phyloP scores from a whole-genome alignment of 164 flowering plant genomes.

The Magnolia changhungtana region DNA sequence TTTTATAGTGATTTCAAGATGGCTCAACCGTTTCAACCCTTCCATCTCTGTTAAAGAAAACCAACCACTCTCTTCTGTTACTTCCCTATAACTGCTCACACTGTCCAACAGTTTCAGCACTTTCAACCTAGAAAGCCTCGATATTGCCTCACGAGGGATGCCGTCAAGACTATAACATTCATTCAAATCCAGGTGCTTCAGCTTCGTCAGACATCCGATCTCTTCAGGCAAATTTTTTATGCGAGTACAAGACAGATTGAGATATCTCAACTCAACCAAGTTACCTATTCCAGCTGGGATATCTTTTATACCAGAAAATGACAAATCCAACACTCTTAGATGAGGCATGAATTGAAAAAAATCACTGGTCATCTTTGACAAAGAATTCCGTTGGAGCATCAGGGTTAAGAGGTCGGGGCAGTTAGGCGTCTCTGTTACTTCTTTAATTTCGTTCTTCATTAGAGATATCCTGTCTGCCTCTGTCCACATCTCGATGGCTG shows the following conservation, averaged over 20 bases:
- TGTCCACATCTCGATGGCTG: conserved; percentile 7
- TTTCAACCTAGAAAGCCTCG: no score
- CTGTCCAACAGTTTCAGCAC: no score
- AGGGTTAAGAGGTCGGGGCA: conserved; percentile 21
- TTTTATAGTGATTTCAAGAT: no score
- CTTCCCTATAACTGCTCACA: no score
- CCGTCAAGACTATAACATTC: no score
- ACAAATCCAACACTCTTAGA: conserved; percentile 18
- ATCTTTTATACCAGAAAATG: conserved; percentile 4
- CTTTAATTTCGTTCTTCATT: conserved; percentile 4
- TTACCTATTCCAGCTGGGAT: conserved; percentile 5
- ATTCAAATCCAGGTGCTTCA: no score
- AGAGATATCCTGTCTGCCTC: conserved; percentile 12
- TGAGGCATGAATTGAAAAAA: conserved; percentile 15
- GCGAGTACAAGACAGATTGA: conserved; percentile 3
- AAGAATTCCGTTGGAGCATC: conserved; percentile 8
- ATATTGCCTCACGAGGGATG: no score
- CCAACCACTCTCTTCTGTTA: no score
- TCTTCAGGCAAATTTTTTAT: neutral
- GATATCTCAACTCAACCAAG: conserved; percentile 10
- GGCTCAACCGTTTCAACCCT: no score
- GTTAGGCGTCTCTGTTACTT: neutral
- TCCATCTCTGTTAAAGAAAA: no score
- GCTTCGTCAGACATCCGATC: no score
- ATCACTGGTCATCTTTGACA: neutral